phyloP scores from a whole-genome alignment of 306 rosid genomes.

The Cucurbita moschata region DNA sequence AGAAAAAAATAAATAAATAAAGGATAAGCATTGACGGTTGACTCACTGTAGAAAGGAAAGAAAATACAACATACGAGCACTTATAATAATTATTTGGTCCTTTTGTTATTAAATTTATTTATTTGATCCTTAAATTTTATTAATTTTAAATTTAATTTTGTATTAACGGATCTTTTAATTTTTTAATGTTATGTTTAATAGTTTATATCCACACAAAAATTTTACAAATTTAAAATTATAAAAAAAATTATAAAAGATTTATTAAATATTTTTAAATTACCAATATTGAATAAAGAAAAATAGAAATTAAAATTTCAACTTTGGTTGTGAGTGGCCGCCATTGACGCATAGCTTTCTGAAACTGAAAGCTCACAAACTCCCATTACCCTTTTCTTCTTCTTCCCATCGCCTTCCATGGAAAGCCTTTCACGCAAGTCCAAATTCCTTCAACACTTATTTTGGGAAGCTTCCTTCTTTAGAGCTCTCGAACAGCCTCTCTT shows the following conservation, averaged over 20 bases:
- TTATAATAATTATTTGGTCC: neutral
- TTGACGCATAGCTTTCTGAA: neutral
- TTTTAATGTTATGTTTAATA: no score
- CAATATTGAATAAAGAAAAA: no score
- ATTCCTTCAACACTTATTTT: neutral
- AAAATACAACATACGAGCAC: neutral
- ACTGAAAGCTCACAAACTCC: neutral
- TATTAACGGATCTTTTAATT: no score
- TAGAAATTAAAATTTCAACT: neutral
- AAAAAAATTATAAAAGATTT: no score
- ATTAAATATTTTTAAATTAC: no score
- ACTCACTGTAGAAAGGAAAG: neutral
- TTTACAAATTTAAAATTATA: no score
- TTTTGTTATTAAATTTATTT: no score
- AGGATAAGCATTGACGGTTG: conserved; percentile 8
- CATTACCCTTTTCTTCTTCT: neutral
- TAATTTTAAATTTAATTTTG: no score
- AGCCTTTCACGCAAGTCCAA: conserved; percentile 3
- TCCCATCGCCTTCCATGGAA: neutral
- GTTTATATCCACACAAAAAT: no score
- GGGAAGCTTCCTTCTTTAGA: no score
- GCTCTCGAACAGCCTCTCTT: no score
- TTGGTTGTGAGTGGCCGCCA: neutral
- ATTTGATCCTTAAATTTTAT: no score
- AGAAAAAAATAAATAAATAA: neutral